Percentiles rank a stretch among this genome's conserved stretches.
Evolutionary conservation across 2,329 filamentous ascomycete species (phyloP).

Genomic region (Xylaria sp.): DNA sequence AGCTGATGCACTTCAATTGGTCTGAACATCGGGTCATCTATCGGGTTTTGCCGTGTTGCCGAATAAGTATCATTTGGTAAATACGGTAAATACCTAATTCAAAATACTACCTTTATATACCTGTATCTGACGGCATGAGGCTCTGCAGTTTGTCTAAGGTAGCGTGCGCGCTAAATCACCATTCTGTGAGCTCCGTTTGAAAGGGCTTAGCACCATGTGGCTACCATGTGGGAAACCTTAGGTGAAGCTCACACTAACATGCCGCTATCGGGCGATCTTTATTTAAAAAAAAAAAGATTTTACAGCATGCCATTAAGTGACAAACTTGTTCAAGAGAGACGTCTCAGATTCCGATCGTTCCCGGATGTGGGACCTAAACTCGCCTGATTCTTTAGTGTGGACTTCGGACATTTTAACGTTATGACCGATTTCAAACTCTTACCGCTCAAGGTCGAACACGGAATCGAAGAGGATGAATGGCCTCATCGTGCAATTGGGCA

Average conservation of each 20-base stretch:
- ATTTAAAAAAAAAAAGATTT: neutral
- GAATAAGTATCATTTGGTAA: neutral
- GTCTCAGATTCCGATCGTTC: neutral
- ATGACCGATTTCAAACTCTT: neutral
- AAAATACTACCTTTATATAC: too few species aligned
- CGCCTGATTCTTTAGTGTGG: neutral
- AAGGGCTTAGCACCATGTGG: neutral
- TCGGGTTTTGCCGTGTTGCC: neutral
- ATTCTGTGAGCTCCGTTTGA: too few species aligned
- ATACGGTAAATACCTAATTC: neutral
- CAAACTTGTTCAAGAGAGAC: neutral
- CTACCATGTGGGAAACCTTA: neutral
- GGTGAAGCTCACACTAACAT: neutral
- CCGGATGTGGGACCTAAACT: neutral
- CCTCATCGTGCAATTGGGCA: neutral
- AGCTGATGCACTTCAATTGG: neutral
- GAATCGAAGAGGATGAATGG: neutral
- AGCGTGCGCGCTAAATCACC: too few species aligned
- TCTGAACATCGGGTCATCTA: neutral
- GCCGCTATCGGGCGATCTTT: neutral
- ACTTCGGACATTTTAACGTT: neutral
- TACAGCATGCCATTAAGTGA: neutral
- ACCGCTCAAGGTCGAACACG: neutral
- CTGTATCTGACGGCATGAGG: neutral
- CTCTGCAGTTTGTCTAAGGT: neutral